Conservation (phyloP, 148 eudicot species). For the Rhododendron ferrugineum region DNA sequence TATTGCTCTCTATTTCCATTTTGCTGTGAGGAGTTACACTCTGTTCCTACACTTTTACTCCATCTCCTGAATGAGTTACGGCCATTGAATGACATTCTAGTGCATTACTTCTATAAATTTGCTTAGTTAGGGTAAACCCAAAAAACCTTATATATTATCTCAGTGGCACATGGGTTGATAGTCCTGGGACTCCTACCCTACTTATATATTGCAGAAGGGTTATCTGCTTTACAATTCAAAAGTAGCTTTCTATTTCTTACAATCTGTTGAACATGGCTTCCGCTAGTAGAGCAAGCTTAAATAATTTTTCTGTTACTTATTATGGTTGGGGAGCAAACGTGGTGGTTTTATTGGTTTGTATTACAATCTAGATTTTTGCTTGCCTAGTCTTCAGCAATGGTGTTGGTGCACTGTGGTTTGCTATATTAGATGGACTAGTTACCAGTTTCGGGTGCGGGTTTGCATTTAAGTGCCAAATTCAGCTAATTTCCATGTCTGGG, state of each 20-base stretch:
- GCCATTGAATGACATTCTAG: constrained; percentile 5
- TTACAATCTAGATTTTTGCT: neutral
- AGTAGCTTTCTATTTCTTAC: neutral
- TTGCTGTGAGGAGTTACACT: neutral
- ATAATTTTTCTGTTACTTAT: neutral
- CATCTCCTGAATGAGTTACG: neutral
- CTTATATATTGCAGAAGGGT: neutral
- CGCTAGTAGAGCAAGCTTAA: neutral
- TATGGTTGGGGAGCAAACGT: neutral
- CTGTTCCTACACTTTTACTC: neutral
- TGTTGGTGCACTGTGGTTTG: neutral
- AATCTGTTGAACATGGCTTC: neutral
- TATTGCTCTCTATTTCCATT: neutral
- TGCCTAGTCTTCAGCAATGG: neutral
- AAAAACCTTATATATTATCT: neutral
- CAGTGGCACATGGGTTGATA: neutral
- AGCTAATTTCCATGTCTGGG: neutral
- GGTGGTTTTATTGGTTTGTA: neutral
- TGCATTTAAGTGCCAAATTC: neutral
- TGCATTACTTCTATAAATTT: neutral
- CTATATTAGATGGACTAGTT: neutral
- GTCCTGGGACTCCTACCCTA: neutral
- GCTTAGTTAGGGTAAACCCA: neutral
- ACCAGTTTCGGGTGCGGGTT: neutral
- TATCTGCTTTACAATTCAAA: neutral